A percentile compares a stretch with the other conserved stretches of the same genome.
Evolutionary conservation across 345 rosid species (phyloP).

Genomic region (Eucalyptus guilfoylei): DNA sequence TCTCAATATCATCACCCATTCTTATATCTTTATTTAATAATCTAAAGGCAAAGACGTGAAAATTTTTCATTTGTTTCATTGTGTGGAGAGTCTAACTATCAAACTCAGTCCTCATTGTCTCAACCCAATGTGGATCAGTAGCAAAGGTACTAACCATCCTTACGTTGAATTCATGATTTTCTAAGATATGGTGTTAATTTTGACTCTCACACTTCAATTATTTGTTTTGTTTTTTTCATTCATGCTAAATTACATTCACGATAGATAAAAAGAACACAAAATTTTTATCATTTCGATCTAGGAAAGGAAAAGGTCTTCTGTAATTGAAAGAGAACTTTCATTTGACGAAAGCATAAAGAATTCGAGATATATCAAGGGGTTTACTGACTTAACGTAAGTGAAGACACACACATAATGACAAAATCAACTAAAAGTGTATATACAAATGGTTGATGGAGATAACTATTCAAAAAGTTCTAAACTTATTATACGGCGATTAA

Average conservation of each 20-base stretch:
- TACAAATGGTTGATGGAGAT: too few species aligned
- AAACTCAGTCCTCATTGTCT: neutral
- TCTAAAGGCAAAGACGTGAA: neutral
- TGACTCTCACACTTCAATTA: neutral
- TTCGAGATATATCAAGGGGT: neutral
- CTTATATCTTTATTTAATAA: neutral
- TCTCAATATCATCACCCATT: neutral
- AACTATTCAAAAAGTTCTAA: too few species aligned
- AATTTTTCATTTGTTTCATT: neutral
- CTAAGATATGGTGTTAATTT: neutral
- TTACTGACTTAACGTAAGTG: too few species aligned
- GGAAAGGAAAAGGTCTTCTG: neutral
- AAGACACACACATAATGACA: neutral
- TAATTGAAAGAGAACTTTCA: neutral
- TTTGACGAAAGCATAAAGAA: neutral
- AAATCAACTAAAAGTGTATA: neutral
- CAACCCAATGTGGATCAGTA: neutral
- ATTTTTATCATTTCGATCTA: neutral
- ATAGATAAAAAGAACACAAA: neutral
- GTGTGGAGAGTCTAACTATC: neutral
- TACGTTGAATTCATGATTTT: neutral
- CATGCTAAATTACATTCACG: neutral
- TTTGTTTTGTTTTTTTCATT: neutral
- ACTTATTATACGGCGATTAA: fast-evolving
- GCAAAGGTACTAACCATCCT: neutral